Evolutionary conservation across 371 early-diverging fungal genomes (phyloP), one percentile per base, ranked within the genome.

Genomic region (Mucor saturninus): DNA sequence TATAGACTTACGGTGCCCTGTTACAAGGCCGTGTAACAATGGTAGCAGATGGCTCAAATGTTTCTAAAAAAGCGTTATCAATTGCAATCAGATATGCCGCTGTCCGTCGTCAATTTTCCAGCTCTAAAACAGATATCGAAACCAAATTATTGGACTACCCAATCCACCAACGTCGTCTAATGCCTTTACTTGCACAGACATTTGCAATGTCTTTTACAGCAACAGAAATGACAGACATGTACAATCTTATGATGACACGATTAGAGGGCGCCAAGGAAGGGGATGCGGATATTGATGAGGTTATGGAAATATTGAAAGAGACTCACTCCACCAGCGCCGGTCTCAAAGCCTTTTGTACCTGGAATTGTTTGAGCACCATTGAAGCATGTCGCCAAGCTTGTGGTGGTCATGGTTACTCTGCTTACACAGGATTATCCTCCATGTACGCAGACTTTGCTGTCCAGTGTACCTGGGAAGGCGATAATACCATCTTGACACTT

Each of bases 271-370:
- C 90, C 32, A 83, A 81, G 53, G 87, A 90, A 40, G 89, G 81
- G 38, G 91, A 89, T 69, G 70, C 78, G 21, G 85, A 90, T 65
- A 72, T 90, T 70, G 83, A 81, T 39, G 85, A 85, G 9, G 87
- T 92, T 2, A 67, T 91, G 55, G 92, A 89, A 49, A 79, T 83
- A 39, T 83, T 96, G 64, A 95, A 94, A 83, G 95, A 95, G 75
- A 91, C 95, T 4, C 96, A 96, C 68, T 91, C 94, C 7, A 95
- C 96, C 54, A 87, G 88, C 56, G 95, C 95, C 14, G 96, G 96
- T 45, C 84, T 96, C 61, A 96, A 96, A 80, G 94, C 95, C n/a
- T 94, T 94, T 70, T 94, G 95, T 77, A 96, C 96, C 5, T 95
- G 95, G 93, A 90, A 86, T 67, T 88, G 90, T 52, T 81, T 95